Evolutionary conservation across 1,284 basidiomycete genomes (phyloP).

Genomic region (Fomitopsis palustris): DNA sequence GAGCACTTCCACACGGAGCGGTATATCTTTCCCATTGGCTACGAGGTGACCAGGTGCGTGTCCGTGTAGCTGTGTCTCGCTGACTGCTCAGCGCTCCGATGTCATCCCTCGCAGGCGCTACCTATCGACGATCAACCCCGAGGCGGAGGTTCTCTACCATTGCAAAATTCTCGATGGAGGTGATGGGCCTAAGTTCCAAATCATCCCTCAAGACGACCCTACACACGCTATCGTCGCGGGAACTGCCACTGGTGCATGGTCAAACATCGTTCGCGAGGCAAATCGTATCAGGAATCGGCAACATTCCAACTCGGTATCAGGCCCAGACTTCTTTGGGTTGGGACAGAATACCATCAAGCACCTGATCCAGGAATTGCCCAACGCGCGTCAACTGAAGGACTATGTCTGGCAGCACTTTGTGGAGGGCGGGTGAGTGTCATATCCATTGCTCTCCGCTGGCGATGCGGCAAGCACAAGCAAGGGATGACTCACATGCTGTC

Average conservation of each 20-base stretch:
- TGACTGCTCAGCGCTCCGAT: constrained; percentile 12
- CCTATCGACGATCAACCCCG: constrained; percentile 66
- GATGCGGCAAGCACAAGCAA: constrained; percentile 4
- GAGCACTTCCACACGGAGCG: constrained; percentile 82
- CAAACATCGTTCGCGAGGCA: constrained; percentile 72
- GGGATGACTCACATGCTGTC: not conserved
- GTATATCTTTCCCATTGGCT: constrained; percentile 82
- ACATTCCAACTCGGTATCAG: constrained; percentile 80
- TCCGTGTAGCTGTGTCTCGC: constrained; percentile 4
- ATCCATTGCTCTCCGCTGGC: not conserved
- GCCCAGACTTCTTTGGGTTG: constrained; percentile 80
- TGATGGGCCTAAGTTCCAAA: constrained; percentile 78
- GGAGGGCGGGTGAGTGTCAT: constrained; percentile 68
- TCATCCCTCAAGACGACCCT: constrained; percentile 63
- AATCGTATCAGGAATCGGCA: constrained; percentile 73
- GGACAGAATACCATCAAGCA: constrained; percentile 84
- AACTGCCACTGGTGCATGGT: constrained; percentile 84
- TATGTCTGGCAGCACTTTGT: constrained; percentile 82
- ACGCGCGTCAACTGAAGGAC: constrained; percentile 63
- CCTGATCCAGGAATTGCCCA: constrained; percentile 74
- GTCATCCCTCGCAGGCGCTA: constrained; percentile 52
- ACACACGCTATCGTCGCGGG: constrained; percentile 70
- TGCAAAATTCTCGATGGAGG: constrained; percentile 82
- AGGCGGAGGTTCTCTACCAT: constrained; percentile 64
- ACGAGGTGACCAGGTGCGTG: constrained; percentile 68